These are phyloP conservation scores for Byssoonygena ceratinophila DNA, from an alignment of 2,329 filamentous ascomycete genomes.

Conservation along the genomic window DNA sequence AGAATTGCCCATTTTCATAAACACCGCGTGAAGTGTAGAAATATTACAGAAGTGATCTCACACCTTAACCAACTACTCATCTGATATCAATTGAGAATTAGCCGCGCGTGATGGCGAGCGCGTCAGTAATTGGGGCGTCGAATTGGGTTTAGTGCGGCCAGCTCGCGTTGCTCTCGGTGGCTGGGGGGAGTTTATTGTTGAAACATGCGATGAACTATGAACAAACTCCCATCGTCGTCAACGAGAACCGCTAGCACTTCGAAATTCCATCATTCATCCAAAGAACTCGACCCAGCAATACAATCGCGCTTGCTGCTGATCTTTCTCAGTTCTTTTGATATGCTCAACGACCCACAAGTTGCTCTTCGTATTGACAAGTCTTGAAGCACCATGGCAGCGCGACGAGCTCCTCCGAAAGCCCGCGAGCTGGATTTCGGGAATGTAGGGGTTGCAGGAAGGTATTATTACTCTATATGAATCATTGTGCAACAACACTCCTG, in stretches of 20 bases:
- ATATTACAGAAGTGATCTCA: too few relatives aligned
- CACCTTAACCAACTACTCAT: too few relatives aligned
- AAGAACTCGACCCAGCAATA: background rate
- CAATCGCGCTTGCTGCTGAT: background rate
- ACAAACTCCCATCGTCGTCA: background rate
- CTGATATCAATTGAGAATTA: background rate
- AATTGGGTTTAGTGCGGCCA: conserved; percentile 16
- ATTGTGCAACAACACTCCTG: background rate
- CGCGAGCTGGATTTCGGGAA: conserved; percentile 41
- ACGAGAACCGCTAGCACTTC: conserved; percentile 7
- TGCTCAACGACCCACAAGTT: background rate
- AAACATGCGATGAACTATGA: conserved; percentile 5
- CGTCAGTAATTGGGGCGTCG: background rate
- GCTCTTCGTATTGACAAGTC: background rate
- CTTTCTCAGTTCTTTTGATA: background rate
- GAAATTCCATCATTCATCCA: background rate
- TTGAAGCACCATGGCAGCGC: conserved; percentile 21
- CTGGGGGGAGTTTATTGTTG: background rate
- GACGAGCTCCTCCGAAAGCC: conserved; percentile 32
- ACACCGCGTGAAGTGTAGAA: background rate
- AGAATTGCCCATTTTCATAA: conserved; percentile 27
- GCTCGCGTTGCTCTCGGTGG: conserved; percentile 6
- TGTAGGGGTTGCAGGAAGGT: conserved; percentile 40
- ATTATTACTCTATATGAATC: conserved; percentile 4
- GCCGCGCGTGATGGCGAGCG: background rate